phyloP scores from a whole-genome alignment of 176 grass and related monocot genomes.

The Oropetium thomaeum region DNA sequence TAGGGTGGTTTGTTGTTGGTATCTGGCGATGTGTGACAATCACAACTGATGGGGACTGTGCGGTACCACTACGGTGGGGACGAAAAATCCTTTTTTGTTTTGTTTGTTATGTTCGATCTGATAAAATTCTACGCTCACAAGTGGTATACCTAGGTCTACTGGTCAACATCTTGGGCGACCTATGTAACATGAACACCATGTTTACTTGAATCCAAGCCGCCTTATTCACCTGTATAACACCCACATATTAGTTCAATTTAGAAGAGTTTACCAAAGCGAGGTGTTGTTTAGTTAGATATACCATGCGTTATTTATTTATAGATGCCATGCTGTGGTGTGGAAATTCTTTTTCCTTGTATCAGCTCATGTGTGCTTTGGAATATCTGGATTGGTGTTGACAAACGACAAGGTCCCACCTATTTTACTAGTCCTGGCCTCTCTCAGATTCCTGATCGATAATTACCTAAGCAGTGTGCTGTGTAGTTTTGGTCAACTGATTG shows the following conservation, averaged over 20 bases:
- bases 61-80: not conserved
- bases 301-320: not conserved
- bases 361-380: not conserved
- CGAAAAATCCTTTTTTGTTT: not conserved
- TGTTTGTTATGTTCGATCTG: not conserved
- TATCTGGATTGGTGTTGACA: not conserved
- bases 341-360: not conserved
- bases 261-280: not conserved
- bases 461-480: not conserved
- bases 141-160: not conserved
- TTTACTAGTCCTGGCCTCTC: not conserved
- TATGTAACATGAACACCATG: not conserved
- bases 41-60: conserved; percentile 10
- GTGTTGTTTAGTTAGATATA: not conserved
- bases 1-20: not conserved
- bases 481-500: not conserved
- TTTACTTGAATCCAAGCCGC: not conserved
- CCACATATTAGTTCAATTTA: not conserved
- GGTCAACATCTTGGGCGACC: not conserved
- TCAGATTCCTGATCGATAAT: not conserved
- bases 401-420: not conserved
- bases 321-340: not conserved
- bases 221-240: not conserved
- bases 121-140: not conserved
- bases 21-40: conserved; percentile 28